Evolutionary conservation across 2,329 filamentous ascomycete species (phyloP).

Genomic region (Didymella lethalis): DNA sequence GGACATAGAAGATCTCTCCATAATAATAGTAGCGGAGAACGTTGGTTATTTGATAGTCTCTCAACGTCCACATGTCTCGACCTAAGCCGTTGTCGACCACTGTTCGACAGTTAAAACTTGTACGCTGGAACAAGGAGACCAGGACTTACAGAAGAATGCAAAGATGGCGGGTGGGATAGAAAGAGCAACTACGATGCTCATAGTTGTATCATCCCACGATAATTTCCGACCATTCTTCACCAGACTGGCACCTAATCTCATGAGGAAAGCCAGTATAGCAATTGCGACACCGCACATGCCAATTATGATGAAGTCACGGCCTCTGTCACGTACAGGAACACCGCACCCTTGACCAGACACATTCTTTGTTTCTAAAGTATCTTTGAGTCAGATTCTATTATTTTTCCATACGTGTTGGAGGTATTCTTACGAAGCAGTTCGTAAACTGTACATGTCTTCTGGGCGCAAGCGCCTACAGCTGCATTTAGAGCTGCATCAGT

Average conservation of each 20-base stretch:
- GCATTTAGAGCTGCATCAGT: constrained; percentile 44
- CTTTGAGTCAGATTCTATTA: neutral
- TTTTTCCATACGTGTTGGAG: neutral
- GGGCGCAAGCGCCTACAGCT: constrained; percentile 47
- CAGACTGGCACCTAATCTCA: constrained; percentile 48
- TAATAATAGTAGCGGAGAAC: constrained; percentile 48
- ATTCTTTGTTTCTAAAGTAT: constrained; percentile 47
- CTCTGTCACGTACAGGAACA: constrained; percentile 47
- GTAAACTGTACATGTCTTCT: constrained; percentile 46
- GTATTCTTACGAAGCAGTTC: constrained; percentile 44
- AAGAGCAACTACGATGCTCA: constrained; percentile 49
- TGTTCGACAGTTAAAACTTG: constrained; percentile 31
- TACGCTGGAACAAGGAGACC: neutral
- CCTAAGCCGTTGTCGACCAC: constrained; percentile 53
- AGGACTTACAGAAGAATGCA: constrained; percentile 21
- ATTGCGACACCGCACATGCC: constrained; percentile 42
- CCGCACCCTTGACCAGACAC: constrained; percentile 49
- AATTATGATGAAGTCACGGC: constrained; percentile 37
- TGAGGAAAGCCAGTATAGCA: constrained; percentile 43
- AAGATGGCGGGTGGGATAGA: constrained; percentile 35
- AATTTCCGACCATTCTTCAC: constrained; percentile 45
- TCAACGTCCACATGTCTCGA: constrained; percentile 61
- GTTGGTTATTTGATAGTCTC: constrained; percentile 51
- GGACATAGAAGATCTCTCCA: constrained; percentile 48
- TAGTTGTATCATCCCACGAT: constrained; percentile 51